phyloP scores from a whole-genome alignment of 768 basidiomycete genomes.

The Pholiota microspora region DNA sequence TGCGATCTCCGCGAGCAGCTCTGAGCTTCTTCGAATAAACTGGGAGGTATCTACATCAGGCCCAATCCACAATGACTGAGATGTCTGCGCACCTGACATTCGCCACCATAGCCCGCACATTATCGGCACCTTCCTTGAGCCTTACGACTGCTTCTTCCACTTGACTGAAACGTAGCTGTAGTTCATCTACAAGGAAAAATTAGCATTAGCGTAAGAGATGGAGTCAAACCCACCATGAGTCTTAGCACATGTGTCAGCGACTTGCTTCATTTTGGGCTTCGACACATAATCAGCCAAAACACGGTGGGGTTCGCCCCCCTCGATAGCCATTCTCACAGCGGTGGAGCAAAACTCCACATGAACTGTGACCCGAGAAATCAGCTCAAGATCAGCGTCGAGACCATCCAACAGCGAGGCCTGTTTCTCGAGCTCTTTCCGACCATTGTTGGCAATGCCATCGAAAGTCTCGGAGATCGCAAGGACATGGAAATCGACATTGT shows the following conservation, averaged over 20 bases:
- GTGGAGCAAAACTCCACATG: slow-evolving; percentile 76
- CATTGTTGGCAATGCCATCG: slow-evolving; percentile 52
- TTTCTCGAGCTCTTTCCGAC: slow-evolving; percentile 64
- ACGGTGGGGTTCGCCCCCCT: slow-evolving; percentile 63
- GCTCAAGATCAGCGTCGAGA: slow-evolving; percentile 68
- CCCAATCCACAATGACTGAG: background rate
- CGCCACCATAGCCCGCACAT: slow-evolving; percentile 49
- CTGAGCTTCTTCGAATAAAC: slow-evolving; percentile 61
- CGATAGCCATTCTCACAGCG: slow-evolving; percentile 64
- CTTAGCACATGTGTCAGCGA: slow-evolving; percentile 66
- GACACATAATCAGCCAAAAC: slow-evolving; percentile 83
- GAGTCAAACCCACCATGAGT: slow-evolving; percentile 58
- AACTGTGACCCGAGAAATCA: slow-evolving; percentile 63
- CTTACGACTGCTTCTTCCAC: slow-evolving; percentile 50
- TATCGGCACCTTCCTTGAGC: slow-evolving; percentile 58
- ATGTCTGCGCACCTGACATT: slow-evolving; percentile 46
- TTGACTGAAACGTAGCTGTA: slow-evolving; percentile 51
- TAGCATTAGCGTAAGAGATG: background rate
- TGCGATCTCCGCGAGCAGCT: slow-evolving; percentile 53
- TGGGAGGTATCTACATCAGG: slow-evolving; percentile 21
- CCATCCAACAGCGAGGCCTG: slow-evolving; percentile 63
- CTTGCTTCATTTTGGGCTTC: slow-evolving; percentile 74
- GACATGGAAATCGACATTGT: slow-evolving; percentile 68
- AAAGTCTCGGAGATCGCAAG: slow-evolving; percentile 71
- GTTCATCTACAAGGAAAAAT: slow-evolving; percentile 44